These are phyloP conservation scores for Thyridium curvatum DNA, from an alignment of 2,329 filamentous ascomycete species.

Conservation along the genomic window DNA sequence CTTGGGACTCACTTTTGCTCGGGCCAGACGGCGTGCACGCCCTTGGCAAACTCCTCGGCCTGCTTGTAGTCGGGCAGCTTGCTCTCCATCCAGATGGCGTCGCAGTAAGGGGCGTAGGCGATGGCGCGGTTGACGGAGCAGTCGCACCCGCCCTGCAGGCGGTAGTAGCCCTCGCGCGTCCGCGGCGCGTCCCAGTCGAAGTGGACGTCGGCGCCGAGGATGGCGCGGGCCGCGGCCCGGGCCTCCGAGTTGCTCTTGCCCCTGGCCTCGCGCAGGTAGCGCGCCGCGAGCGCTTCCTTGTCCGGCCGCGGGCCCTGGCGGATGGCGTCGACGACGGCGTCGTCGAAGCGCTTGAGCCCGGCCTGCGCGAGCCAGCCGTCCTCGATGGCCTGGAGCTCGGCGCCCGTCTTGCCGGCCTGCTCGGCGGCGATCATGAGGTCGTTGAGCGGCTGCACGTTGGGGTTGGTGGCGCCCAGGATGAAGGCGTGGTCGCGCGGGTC, in stretches of 20 bases:
- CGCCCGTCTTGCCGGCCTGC: slow-evolving; percentile 70
- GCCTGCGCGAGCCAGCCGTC: slow-evolving; percentile 80
- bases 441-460: slow-evolving; percentile 73
- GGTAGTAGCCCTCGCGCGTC: slow-evolving; percentile 92
- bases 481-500: slow-evolving; percentile 93
- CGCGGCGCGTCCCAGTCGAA: slow-evolving; percentile 95
- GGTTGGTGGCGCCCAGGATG: slow-evolving; percentile 85
- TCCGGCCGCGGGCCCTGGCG: slow-evolving; percentile 63
- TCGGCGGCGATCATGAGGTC: slow-evolving; percentile 90
- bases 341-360: slow-evolving; percentile 79
- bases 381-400: slow-evolving; percentile 82
- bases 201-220: slow-evolving; percentile 75
- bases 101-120: slow-evolving; percentile 87
- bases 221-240: slow-evolving; percentile 67
- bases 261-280: slow-evolving; percentile 63
- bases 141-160: slow-evolving; percentile 84
- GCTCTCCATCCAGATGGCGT: slow-evolving; percentile 99
- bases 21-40: slow-evolving; percentile 90
- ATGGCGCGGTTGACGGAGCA: slow-evolving; percentile 87
- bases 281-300: slow-evolving; percentile 58
- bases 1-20: slow-evolving; percentile 77
- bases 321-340: slow-evolving; percentile 81
- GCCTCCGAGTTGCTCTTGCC: slow-evolving; percentile 85
- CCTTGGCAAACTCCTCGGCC: slow-evolving; percentile 86
- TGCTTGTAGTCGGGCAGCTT: slow-evolving; percentile 89